phyloP scores from a whole-genome alignment of 306 rosid species.

The Acacia crassicarpa region DNA sequence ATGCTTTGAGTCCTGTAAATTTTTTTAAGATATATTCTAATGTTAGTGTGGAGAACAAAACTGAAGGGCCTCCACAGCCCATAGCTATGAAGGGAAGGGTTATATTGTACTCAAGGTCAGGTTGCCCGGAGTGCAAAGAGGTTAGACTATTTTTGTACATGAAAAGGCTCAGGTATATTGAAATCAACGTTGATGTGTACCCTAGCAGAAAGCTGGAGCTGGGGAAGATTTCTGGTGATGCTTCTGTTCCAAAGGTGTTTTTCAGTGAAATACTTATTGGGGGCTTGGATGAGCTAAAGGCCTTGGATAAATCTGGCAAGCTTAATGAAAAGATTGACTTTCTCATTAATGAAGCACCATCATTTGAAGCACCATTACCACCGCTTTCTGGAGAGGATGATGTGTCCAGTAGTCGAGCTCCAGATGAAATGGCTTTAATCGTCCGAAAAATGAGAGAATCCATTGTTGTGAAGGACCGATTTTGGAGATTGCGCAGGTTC shows the following conservation, averaged over 20 bases:
- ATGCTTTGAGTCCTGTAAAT: conserved; percentile 68
- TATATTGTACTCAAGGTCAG: conserved; percentile 64
- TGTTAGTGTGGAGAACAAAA: conserved; percentile 44
- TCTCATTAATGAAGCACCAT: conserved; percentile 56
- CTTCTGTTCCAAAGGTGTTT: conserved; percentile 67
- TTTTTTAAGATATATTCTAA: conserved; percentile 49
- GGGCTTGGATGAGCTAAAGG: conserved; percentile 57
- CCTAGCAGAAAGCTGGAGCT: conserved; percentile 71
- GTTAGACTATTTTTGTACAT: conserved; percentile 55
- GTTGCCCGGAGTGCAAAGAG: conserved; percentile 65
- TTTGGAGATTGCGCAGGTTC: conserved; percentile 69
- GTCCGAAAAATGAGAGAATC: conserved; percentile 73
- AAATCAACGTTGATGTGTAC: conserved; percentile 70
- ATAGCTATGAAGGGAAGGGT: conserved; percentile 67
- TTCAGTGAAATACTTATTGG: conserved; percentile 73
- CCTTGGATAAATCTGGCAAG: conserved; percentile 57
- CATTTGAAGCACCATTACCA: conserved; percentile 67
- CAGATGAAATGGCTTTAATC: conserved; percentile 77
- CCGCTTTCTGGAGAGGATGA: conserved; percentile 95
- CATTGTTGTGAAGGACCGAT: conserved; percentile 59
- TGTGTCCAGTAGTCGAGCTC: conserved; percentile 57
- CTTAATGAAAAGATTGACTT: conserved; percentile 74
- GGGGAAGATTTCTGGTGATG: conserved; percentile 60
- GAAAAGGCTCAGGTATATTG: conserved; percentile 71
- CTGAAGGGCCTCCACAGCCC: conserved; percentile 37